Base-by-base conservation (phyloP, 257 asterid species). In the Apocynum venetum region DNA sequence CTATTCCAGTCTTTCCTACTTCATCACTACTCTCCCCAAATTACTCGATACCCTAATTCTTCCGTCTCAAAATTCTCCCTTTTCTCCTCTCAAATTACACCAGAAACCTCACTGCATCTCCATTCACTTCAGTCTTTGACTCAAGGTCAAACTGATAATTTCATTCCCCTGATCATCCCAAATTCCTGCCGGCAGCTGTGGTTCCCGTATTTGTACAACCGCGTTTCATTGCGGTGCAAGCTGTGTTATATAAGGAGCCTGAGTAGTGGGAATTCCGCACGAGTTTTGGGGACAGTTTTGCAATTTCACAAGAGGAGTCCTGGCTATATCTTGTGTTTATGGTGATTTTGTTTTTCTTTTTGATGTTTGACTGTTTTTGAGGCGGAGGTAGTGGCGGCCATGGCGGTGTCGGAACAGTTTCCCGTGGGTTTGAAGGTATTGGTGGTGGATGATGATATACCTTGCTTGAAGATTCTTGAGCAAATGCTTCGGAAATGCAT, bases 351-450 rank as follows among this genome's bases (percentile, higher is more conserved):
- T 7, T 57, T n/a, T 56, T 7, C n/a, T 66, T 15, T 61, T 43
- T 11, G 8, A 72, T 79, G 77, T 63, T 35, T 68, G 53, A 71
- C 53, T 69, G 53, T 55, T 53, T 52, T 5, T 77, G 66, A 51
- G 12, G 78, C 65, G 74, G 68, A 14, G 14, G 67, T 53, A 56
- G 84, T 59, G 31, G 76, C 49, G 64, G 76, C 8, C 56, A 78
- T 71, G 38, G 85, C 83, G 46, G 89, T 85, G 82, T 75, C 93
- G 78, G 92, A 89, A 76, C 87, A 85, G 86, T 92, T 92, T 68
- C 96, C 97, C 75, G 86, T 25, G 67, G 97, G 97, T 69, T 83
- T 92, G 76, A 92, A 91, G 89, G 96, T 92, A 65, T 81, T 90
- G 78, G 92, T 89, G 77, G 97, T 92, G 83, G 97, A 92, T 40